Evolutionary conservation across 176 grass and related monocot species (phyloP).

Genomic region (Musa schizocarpa): DNA sequence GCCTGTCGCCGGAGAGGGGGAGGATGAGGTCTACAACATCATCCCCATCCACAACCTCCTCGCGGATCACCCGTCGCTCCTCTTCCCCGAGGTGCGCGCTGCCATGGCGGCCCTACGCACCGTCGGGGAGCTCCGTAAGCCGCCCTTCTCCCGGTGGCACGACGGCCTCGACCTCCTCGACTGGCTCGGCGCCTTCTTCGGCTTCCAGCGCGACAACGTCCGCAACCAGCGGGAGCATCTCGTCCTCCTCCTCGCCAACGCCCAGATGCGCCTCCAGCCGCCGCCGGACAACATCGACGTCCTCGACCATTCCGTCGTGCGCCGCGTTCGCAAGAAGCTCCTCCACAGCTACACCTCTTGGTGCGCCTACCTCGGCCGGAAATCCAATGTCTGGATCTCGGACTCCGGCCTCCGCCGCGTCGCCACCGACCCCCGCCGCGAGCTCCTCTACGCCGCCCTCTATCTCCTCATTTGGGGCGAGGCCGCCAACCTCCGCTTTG

Average conservation of each 20-base stretch:
- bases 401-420: conserved; percentile 3
- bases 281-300: conserved; percentile 29
- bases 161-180: conserved; percentile 64
- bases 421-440: conserved; percentile 39
- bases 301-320: conserved; percentile 44
- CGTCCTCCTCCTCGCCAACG: conserved; percentile 88
- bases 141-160: conserved; percentile 31
- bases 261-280: conserved; percentile 52
- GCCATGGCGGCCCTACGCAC: conserved; percentile 47
- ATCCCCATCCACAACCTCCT: conserved; percentile 78
- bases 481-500: conserved; percentile 83
- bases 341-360: conserved; percentile 73
- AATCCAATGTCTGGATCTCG: conserved; percentile 34
- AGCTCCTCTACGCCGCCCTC: conserved; percentile 64
- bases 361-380: conserved; percentile 68
- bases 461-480: conserved; percentile 97
- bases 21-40: conserved; percentile 67
- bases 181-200: conserved; percentile 82
- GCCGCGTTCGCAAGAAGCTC: conserved; percentile 60
- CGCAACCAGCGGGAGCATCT: conserved; percentile 95
- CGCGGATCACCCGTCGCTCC: conserved; percentile 49
- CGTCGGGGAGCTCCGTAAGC: conserved; percentile 41
- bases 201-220: conserved; percentile 84
- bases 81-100: conserved; percentile 73
- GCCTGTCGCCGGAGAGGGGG: neutral